phyloP scores from a whole-genome alignment of 75 land plant genomes.

The Picea sitchensis region DNA sequence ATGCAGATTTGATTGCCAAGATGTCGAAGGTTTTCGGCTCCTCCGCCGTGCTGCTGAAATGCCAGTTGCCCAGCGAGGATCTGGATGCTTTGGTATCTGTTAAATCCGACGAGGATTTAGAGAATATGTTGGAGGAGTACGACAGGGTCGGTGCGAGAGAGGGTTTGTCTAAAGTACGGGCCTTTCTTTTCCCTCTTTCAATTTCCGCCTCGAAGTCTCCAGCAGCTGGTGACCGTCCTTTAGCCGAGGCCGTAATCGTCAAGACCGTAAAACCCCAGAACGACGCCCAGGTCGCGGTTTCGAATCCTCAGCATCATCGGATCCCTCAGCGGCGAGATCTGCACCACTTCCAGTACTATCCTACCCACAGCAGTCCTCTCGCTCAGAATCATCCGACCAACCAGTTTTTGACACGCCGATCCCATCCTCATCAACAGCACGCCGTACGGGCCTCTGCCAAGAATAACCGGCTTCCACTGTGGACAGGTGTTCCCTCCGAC shows the following conservation, averaged over 20 bases:
- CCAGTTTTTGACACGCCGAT: not conserved
- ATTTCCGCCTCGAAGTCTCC: too few species aligned
- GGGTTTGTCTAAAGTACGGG: not conserved
- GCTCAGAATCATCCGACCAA: not conserved
- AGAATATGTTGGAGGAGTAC: constrained; percentile 66
- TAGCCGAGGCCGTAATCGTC: not conserved
- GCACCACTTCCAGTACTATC: too few species aligned
- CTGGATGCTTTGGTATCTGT: constrained; percentile 68
- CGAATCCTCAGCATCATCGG: not conserved
- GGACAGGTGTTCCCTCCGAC: too few species aligned
- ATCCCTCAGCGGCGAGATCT: too few species aligned
- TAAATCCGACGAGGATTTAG: constrained; percentile 68
- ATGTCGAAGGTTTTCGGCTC: constrained; percentile 37
- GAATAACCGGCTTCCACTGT: too few species aligned
- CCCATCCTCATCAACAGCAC: too few species aligned
- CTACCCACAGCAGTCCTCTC: not conserved
- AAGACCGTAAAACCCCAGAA: not conserved
- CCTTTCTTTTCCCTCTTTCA: not conserved
- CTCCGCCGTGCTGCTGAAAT: constrained; percentile 32
- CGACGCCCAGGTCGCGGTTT: not conserved
- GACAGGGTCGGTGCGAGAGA: constrained; percentile 7
- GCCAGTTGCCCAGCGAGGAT: constrained; percentile 71
- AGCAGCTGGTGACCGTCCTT: too few species aligned
- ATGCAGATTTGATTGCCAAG: constrained; percentile 50
- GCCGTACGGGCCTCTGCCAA: too few species aligned